Percentiles rank a stretch among this genome's conserved stretches.
phyloP scores from a whole-genome alignment of 345 rosid genomes.

The Cardamine chenopodiifolia region DNA sequence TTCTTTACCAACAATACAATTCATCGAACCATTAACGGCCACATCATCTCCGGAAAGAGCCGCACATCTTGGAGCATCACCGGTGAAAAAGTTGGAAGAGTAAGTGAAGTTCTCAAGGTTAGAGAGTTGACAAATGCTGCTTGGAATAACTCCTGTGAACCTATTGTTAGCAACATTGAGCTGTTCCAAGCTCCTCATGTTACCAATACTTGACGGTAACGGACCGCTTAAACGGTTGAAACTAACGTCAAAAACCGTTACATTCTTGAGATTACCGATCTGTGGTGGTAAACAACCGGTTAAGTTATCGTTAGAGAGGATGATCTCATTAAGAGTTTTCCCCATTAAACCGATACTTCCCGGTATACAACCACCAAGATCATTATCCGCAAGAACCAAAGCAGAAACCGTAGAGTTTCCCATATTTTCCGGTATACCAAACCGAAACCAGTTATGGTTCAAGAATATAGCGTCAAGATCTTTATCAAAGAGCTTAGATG shows the following conservation, averaged over 20 bases:
- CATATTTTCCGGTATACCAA: conserved; percentile 62
- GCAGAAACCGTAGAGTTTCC: conserved; percentile 80
- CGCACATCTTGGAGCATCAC: conserved; percentile 59
- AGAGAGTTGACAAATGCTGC: conserved; percentile 55
- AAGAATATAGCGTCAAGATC: conserved; percentile 65
- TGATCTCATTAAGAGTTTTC: conserved; percentile 62
- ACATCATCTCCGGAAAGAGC: conserved; percentile 45
- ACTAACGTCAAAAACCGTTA: conserved; percentile 68
- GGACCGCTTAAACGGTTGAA: conserved; percentile 65
- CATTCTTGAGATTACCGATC: conserved; percentile 55
- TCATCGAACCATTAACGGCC: conserved; percentile 49
- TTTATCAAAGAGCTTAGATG: conserved; percentile 61
- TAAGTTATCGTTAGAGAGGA: conserved; percentile 67
- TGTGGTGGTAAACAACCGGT: conserved; percentile 71
- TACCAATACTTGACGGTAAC: conserved; percentile 54
- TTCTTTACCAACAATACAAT: conserved; percentile 58
- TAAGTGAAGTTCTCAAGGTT: conserved; percentile 67
- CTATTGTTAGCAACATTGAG: conserved; percentile 58
- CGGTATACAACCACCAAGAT: conserved; percentile 78
- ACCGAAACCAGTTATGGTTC: conserved; percentile 64
- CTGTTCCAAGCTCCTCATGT: conserved; percentile 69
- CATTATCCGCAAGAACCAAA: conserved; percentile 67
- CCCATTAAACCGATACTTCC: conserved; percentile 69
- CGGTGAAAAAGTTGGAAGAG: conserved; percentile 63
- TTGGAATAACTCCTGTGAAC: conserved; percentile 63